A percentile compares a stretch with the other conserved stretches of the same genome.
These are phyloP conservation scores for Radiomyces spectabilis DNA, from an alignment of 192 early-diverging fungal species.

Conservation along the genomic window DNA sequence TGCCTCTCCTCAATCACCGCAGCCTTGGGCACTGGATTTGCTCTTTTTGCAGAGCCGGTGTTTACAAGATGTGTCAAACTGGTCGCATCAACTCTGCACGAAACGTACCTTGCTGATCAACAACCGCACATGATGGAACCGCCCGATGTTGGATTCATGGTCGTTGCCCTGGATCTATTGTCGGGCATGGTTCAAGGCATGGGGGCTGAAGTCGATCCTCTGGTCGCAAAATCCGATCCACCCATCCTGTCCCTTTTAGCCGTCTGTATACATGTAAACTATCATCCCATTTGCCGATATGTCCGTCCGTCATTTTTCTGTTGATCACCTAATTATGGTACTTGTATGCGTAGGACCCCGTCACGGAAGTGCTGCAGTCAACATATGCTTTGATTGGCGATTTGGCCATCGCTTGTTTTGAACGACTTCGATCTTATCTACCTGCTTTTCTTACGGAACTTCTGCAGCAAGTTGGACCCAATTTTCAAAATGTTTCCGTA, in stretches of 20 bases:
- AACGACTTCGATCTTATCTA: slow-evolving; percentile 67
- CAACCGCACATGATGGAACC: slow-evolving; percentile 44
- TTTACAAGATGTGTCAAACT: slow-evolving; percentile 87
- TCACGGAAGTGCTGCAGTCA: slow-evolving; percentile 75
- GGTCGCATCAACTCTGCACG: slow-evolving; percentile 66
- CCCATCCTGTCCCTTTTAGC: slow-evolving; percentile 66
- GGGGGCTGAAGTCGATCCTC: slow-evolving; percentile 57
- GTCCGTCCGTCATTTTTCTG: neutral
- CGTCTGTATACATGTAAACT: slow-evolving; percentile 72
- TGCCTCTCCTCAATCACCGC: slow-evolving; percentile 47
- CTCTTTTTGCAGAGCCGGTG: slow-evolving; percentile 76
- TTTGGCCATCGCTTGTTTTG: slow-evolving; percentile 81
- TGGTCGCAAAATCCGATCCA: slow-evolving; percentile 63
- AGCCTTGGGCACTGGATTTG: slow-evolving; percentile 81
- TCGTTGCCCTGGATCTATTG: slow-evolving; percentile 91
- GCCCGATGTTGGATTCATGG: slow-evolving; percentile 91
- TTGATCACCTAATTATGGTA: neutral
- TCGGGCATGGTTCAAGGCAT: slow-evolving; percentile 91
- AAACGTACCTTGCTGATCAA: slow-evolving; percentile 41
- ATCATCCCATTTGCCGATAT: neutral
- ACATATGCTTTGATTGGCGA: slow-evolving; percentile 94
- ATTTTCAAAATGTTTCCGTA: slow-evolving; percentile 67
- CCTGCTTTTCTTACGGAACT: slow-evolving; percentile 68
- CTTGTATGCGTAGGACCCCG: slow-evolving; percentile 27
- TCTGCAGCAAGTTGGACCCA: slow-evolving; percentile 60